These are phyloP conservation scores for Tuber magnatum DNA, from an alignment of 495 filamentous ascomycete genomes.

Conservation along the genomic window DNA sequence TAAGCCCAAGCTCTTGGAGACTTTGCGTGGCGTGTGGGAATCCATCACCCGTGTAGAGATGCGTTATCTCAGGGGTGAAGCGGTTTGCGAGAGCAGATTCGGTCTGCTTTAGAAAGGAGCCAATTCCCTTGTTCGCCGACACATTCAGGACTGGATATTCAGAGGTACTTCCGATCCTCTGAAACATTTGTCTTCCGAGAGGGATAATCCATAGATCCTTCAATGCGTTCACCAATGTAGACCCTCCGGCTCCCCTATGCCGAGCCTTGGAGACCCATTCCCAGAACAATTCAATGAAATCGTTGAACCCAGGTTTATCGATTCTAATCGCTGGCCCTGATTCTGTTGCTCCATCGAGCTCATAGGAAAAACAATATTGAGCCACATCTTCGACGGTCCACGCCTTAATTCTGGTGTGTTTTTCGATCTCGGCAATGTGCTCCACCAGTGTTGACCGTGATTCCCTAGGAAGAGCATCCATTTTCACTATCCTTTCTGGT, in stretches of 20 bases:
- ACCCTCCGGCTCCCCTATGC: not conserved
- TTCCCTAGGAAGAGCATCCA: not conserved
- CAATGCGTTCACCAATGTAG: not conserved
- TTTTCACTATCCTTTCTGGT: constrained; percentile 16
- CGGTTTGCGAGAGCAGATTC: constrained; percentile 9
- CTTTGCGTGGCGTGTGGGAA: constrained; percentile 8
- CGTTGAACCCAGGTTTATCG: constrained; percentile 8
- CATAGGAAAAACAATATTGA: constrained; percentile 19
- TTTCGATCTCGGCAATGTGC: constrained; percentile 13
- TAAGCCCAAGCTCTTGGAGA: constrained; percentile 10
- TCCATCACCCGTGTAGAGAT: constrained; percentile 8
- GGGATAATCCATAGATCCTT: constrained; percentile 42
- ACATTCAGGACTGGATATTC: constrained; percentile 22
- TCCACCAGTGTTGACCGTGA: constrained; percentile 1
- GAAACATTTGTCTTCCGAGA: constrained; percentile 28
- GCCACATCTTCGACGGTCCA: constrained; percentile 30
- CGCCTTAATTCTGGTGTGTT: constrained; percentile 9
- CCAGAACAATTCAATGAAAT: constrained; percentile 31
- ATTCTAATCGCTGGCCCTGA: constrained; percentile 7
- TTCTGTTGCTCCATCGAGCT: constrained; percentile 9
- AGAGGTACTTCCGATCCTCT: constrained; percentile 27
- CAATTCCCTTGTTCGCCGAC: constrained; percentile 5
- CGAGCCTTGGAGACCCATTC: constrained; percentile 10
- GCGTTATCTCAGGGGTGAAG: not conserved
- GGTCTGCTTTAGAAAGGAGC: constrained; percentile 7